Percentiles rank a stretch among this genome's conserved stretches.
Evolutionary conservation across 352 stramenopile species (phyloP).

Genomic region (Phytophthora pini): DNA sequence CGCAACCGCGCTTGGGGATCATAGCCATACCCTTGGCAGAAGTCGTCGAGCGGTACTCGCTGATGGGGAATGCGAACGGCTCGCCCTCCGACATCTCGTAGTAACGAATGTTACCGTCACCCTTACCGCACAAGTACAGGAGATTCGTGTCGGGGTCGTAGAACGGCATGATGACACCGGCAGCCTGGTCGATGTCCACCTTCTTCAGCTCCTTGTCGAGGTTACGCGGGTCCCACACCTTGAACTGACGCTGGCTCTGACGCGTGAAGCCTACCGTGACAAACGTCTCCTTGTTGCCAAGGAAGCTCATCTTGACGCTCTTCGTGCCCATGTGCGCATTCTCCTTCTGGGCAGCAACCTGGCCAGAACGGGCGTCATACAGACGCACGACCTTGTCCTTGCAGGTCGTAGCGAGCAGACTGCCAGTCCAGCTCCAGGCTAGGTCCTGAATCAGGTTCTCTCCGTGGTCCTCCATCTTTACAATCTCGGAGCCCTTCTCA

Average conservation of each 20-base stretch:
- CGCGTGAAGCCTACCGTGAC: slow-evolving; percentile 98
- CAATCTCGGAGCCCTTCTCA: slow-evolving; percentile 94
- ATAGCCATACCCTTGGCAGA: slow-evolving; percentile 97
- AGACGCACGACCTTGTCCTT: slow-evolving; percentile 99
- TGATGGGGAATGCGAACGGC: slow-evolving; percentile 93
- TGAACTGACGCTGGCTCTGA: slow-evolving; percentile 94
- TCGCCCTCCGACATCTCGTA: slow-evolving; percentile 98
- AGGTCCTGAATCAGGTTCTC: slow-evolving; percentile 97
- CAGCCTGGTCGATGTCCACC: slow-evolving; percentile 97
- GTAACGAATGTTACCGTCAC: slow-evolving; percentile 99
- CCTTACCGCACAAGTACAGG: slow-evolving; percentile 98
- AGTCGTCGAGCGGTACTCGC: slow-evolving; percentile 96
- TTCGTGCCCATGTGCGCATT: slow-evolving; percentile 98
- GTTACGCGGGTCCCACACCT: slow-evolving; percentile 90
- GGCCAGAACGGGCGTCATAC: slow-evolving; percentile 94
- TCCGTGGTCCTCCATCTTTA: slow-evolving; percentile 84
- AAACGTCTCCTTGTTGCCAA: slow-evolving; percentile 96
- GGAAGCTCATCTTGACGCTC: slow-evolving; percentile 97
- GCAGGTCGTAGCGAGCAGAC: slow-evolving; percentile 94
- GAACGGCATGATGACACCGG: slow-evolving; percentile 99
- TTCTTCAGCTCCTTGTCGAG: slow-evolving; percentile 93
- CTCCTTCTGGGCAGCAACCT: slow-evolving; percentile 77
- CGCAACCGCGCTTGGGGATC: slow-evolving; percentile 97
- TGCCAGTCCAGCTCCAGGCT: slow-evolving; percentile 97
- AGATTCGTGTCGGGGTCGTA: slow-evolving; percentile 98